A percentile compares a stretch with the other conserved stretches of the same genome.
These are phyloP conservation scores for Thermochaetoides thermophila DNA, from an alignment of 495 filamentous ascomycete genomes.

Conservation along the genomic window DNA sequence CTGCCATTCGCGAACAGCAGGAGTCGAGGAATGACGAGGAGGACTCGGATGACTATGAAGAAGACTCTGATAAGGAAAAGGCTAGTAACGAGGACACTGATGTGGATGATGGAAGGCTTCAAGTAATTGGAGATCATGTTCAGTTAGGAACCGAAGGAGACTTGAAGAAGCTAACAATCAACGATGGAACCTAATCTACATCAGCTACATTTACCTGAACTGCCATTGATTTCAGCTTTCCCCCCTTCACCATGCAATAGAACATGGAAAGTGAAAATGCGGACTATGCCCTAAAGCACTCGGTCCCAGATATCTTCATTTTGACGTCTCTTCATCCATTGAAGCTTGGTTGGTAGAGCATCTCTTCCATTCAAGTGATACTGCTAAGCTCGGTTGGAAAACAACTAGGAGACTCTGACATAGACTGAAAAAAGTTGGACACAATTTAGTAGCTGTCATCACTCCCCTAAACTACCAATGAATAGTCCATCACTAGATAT, in stretches of 20 bases:
- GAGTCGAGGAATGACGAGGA: conserved; percentile 14
- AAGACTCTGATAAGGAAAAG: conserved; percentile 54
- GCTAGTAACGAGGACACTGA: conserved; percentile 12
- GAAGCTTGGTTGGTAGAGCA: too few relatives aligned
- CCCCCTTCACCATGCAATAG: not conserved
- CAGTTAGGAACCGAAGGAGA: conserved; percentile 2
- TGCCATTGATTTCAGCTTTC: not conserved
- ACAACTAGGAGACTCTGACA: conserved; percentile 11
- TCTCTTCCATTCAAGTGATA: conserved; percentile 13
- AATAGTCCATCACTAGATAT: conserved; percentile 14
- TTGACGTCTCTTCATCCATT: too few relatives aligned
- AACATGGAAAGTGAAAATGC: too few relatives aligned
- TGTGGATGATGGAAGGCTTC: conserved; percentile 14
- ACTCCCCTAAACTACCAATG: conserved; percentile 10
- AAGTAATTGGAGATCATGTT: conserved; percentile 2
- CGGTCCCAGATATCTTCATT: too few relatives aligned
- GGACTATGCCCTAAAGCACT: too few relatives aligned
- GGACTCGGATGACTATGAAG: conserved; percentile 16
- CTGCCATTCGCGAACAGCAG: conserved; percentile 60
- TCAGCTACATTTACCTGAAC: too few relatives aligned
- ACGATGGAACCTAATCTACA: conserved; percentile 10
- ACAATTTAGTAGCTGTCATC: conserved; percentile 13
- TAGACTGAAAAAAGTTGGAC: conserved; percentile 17
- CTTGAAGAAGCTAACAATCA: conserved; percentile 13
- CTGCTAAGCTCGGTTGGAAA: conserved; percentile 10